Percentiles rank a stretch among this genome's conserved stretches.
Conservation (phyloP, 2,329 filamentous ascomycete genomes). For the Parastagonospora nodorum region DNA sequence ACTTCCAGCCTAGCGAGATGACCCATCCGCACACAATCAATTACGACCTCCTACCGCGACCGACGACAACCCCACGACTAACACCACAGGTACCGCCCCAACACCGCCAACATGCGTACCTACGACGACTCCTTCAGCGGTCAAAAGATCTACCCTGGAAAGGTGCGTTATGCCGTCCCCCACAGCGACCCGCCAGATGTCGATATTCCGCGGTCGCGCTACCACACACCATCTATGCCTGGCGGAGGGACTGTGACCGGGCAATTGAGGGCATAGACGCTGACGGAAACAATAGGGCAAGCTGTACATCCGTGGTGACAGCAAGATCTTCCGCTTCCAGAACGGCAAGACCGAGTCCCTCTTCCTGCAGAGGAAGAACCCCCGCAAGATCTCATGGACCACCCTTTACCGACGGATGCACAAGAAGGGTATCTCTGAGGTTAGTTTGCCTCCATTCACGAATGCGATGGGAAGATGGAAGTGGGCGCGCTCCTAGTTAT, state of each 20-base stretch:
- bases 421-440: slow-evolving; percentile 99
- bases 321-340: slow-evolving; percentile 99
- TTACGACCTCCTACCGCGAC: slow-evolving; percentile 31
- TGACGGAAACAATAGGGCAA: slow-evolving; percentile 73
- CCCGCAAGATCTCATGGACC: slow-evolving; percentile 98
- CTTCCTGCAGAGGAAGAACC: slow-evolving; percentile 99
- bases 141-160: slow-evolving; percentile 79
- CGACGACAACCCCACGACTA: slow-evolving; percentile 44
- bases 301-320: slow-evolving; percentile 99
- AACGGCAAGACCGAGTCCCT: slow-evolving; percentile 99
- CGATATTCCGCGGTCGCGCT: slow-evolving; percentile 27
- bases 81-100: slow-evolving; percentile 47
- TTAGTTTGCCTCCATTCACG: slow-evolving; percentile 55
- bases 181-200: slow-evolving; percentile 22
- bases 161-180: slow-evolving; percentile 60
- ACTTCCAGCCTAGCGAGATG: slow-evolving; percentile 2
- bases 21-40: slow-evolving; percentile 14
- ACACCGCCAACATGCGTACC: slow-evolving; percentile 70
- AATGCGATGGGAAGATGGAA: background rate
- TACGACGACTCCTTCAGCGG: slow-evolving; percentile 81
- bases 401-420: slow-evolving; percentile 97
- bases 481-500: slow-evolving; percentile 18
- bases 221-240: slow-evolving; percentile 13
- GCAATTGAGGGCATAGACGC: slow-evolving; percentile 22
- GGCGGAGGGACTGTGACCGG: slow-evolving; percentile 14